Conservation (phyloP, 352 stramenopile genomes). For the Sclerospora graminicola region DNA sequence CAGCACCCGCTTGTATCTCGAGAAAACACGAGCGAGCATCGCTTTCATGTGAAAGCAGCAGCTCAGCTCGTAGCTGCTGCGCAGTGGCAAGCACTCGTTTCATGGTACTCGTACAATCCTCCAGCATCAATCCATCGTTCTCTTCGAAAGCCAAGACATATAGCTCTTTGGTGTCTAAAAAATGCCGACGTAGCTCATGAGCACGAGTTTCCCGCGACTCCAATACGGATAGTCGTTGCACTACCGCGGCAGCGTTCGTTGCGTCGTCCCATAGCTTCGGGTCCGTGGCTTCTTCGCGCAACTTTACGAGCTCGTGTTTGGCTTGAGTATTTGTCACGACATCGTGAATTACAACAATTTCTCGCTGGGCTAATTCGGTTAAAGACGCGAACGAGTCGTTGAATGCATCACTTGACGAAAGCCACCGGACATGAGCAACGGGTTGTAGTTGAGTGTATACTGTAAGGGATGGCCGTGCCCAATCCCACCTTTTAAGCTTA, state of each 20-base stretch:
- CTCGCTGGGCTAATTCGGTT: slow-evolving; percentile 22
- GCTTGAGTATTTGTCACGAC: slow-evolving; percentile 29
- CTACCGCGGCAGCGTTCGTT: slow-evolving; percentile 32
- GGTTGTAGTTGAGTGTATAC: too few relatives aligned
- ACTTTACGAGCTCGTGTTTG: slow-evolving; percentile 25
- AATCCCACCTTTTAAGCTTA: too few relatives aligned
- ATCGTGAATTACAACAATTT: slow-evolving; percentile 42
- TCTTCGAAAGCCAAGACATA: slow-evolving; percentile 54
- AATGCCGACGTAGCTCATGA: slow-evolving; percentile 26
- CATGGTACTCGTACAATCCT: slow-evolving; percentile 42
- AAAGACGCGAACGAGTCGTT: slow-evolving; percentile 35
- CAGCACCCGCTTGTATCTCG: slow-evolving; percentile 71
- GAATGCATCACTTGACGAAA: slow-evolving; percentile 11
- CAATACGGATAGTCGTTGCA: slow-evolving; percentile 50
- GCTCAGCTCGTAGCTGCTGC: slow-evolving; percentile 46
- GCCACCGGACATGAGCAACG: slow-evolving; percentile 1
- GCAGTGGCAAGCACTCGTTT: slow-evolving; percentile 22
- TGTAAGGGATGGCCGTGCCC: too few relatives aligned
- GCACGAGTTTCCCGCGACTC: slow-evolving; percentile 36
- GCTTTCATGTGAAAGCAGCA: slow-evolving; percentile 46
- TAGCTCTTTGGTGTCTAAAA: slow-evolving; percentile 58
- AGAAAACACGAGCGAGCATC: slow-evolving; percentile 62
- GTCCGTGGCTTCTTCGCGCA: slow-evolving; percentile 33
- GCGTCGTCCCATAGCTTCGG: slow-evolving; percentile 56
- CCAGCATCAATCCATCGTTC: slow-evolving; percentile 33